These are phyloP conservation scores for Gaeumannomyces tritici DNA, from an alignment of 2,329 filamentous ascomycete species.

Conservation along the genomic window DNA sequence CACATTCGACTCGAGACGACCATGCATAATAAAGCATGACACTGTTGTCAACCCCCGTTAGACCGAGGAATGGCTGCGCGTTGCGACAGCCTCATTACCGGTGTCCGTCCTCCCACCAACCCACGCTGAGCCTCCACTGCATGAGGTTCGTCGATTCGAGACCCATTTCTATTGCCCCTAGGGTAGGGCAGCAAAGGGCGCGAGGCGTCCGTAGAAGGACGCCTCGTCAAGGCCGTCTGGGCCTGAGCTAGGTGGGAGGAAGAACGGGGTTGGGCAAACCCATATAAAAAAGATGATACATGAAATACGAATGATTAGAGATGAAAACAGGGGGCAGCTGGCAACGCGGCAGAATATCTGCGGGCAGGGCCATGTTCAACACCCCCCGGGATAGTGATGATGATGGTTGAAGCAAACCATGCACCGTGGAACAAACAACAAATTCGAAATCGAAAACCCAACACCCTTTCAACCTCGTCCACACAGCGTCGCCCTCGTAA, in stretches of 20 bases:
- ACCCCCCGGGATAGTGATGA: neutral
- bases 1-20: neutral
- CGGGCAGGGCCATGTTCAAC: neutral
- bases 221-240: neutral
- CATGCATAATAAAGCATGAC: neutral
- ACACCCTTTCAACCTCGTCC: neutral
- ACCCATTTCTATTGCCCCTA: neutral
- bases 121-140: neutral
- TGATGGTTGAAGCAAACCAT: neutral
- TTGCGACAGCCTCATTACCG: neutral
- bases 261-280: neutral
- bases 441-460: neutral
- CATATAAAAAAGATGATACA: neutral
- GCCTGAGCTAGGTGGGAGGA: neutral
- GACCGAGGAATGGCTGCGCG: neutral
- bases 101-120: neutral
- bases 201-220: too few relatives aligned
- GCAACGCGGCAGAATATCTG: neutral
- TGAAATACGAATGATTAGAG: constrained; percentile 1
- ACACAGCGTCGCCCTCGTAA: neutral
- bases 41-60: neutral
- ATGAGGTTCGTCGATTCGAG: neutral
- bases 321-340: neutral
- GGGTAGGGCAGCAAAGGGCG: neutral
- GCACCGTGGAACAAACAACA: neutral